phyloP scores from a whole-genome alignment of 1,284 basidiomycete species.

The Tranzscheliella williamsii region DNA sequence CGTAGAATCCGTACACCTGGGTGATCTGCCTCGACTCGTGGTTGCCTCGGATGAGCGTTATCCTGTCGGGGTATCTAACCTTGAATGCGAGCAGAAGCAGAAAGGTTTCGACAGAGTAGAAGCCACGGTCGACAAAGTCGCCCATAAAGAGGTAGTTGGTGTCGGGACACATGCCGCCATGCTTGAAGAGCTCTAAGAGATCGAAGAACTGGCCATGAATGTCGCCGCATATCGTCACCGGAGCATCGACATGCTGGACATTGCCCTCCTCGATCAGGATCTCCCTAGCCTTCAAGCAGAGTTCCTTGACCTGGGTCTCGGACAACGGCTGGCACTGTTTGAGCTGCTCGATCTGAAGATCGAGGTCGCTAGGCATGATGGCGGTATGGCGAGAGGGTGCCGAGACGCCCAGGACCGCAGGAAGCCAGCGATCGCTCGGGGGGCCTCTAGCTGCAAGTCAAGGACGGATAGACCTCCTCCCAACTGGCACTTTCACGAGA shows the following conservation, averaged over 20 bases:
- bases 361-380: constrained; percentile 45
- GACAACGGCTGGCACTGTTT: constrained; percentile 52
- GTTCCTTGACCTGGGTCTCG: constrained; percentile 59
- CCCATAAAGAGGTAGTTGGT: constrained; percentile 98
- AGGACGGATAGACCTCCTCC: too few relatives aligned
- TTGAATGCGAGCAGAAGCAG: constrained; percentile 91
- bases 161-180: constrained; percentile 90
- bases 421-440: too few relatives aligned
- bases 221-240: constrained; percentile 97
- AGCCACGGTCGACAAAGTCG: constrained; percentile 71
- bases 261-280: constrained; percentile 94
- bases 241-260: constrained; percentile 92
- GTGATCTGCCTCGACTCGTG: constrained; percentile 95
- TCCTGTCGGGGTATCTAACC: constrained; percentile 95
- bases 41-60: constrained; percentile 95
- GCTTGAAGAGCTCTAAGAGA: constrained; percentile 92
- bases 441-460: too few relatives aligned
- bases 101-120: constrained; percentile 97
- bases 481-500: too few relatives aligned
- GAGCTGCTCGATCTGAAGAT: constrained; percentile 55
- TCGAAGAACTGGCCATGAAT: constrained; percentile 99
- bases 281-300: constrained; percentile 93
- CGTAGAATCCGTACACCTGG: constrained; percentile 98
- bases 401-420: too few relatives aligned
- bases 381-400: too few relatives aligned